A percentile compares a stretch with the other conserved stretches of the same genome.
phyloP scores from a whole-genome alignment of 306 rosid genomes.

The Mucuna pruriens region DNA sequence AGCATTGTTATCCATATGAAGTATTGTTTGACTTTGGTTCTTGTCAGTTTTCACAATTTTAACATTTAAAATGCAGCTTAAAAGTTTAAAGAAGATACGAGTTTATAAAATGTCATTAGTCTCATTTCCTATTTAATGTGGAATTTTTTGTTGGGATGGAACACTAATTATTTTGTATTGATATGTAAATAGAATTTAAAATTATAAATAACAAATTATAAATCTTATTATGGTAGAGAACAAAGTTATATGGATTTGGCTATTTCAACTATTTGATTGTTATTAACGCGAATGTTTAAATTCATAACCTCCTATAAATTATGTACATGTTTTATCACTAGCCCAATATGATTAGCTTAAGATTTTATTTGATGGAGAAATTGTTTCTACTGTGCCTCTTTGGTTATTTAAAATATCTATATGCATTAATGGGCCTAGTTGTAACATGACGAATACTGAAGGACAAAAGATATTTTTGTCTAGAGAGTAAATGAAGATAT shows the following conservation, averaged over 20 bases:
- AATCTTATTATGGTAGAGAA: not conserved
- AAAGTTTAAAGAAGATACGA: too few species aligned
- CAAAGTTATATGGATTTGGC: not conserved
- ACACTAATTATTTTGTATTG: too few species aligned
- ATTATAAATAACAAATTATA: not conserved
- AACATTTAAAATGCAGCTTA: too few species aligned
- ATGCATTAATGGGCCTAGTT: not conserved
- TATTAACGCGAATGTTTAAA: too few species aligned
- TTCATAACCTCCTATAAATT: too few species aligned
- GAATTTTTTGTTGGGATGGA: too few species aligned
- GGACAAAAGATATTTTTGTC: not conserved
- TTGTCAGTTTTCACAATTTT: too few species aligned
- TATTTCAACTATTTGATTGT: too few species aligned
- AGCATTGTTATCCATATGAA: too few species aligned
- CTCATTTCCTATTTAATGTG: too few species aligned
- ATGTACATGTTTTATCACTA: not conserved
- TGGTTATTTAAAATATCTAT: not conserved
- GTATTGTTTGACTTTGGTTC: too few species aligned
- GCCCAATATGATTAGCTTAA: not conserved
- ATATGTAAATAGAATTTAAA: not conserved
- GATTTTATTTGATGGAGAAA: not conserved
- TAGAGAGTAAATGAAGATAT: not conserved
- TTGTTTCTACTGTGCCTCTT: not conserved
- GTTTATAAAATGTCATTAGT: too few species aligned
- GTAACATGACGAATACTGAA: not conserved